These are phyloP conservation scores for Benincasa hispida DNA, from an alignment of 306 rosid species.

Conservation along the genomic window DNA sequence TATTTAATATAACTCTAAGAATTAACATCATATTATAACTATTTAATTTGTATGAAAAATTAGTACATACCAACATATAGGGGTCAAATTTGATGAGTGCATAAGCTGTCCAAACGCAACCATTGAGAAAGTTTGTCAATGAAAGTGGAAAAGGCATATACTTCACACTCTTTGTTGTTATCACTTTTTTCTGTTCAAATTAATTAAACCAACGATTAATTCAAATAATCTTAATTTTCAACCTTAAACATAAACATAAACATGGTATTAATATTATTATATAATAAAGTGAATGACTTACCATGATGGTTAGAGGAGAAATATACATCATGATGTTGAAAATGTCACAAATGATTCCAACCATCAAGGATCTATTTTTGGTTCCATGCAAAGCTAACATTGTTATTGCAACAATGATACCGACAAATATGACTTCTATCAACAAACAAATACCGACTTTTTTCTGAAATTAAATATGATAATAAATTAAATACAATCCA, in stretches of 20 bases:
- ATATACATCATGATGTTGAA: constrained; percentile 51
- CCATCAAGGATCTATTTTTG: constrained; percentile 32
- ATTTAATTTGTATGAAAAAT: too few species aligned
- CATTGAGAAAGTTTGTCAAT: constrained; percentile 51
- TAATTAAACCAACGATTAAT: neutral
- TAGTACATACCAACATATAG: constrained; percentile 32
- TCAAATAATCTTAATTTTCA: neutral
- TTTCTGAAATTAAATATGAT: constrained; percentile 22
- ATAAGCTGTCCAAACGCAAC: constrained; percentile 54
- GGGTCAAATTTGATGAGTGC: constrained; percentile 50
- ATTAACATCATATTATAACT: too few species aligned
- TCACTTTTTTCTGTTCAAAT: constrained; percentile 21
- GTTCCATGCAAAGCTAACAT: constrained; percentile 26
- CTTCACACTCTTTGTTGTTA: constrained; percentile 51
- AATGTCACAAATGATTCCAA: constrained; percentile 52
- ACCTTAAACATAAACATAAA: too few species aligned
- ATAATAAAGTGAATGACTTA: neutral
- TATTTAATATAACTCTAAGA: too few species aligned
- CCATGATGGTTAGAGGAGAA: neutral
- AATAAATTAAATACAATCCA: too few species aligned
- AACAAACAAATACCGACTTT: constrained; percentile 10
- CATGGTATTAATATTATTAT: too few species aligned
- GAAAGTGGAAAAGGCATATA: constrained; percentile 76
- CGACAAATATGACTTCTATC: constrained; percentile 22
- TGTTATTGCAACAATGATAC: constrained; percentile 17